Evolutionary conservation across 371 early-diverging fungal genomes (phyloP).

Genomic region (Mucor ambiguus): DNA sequence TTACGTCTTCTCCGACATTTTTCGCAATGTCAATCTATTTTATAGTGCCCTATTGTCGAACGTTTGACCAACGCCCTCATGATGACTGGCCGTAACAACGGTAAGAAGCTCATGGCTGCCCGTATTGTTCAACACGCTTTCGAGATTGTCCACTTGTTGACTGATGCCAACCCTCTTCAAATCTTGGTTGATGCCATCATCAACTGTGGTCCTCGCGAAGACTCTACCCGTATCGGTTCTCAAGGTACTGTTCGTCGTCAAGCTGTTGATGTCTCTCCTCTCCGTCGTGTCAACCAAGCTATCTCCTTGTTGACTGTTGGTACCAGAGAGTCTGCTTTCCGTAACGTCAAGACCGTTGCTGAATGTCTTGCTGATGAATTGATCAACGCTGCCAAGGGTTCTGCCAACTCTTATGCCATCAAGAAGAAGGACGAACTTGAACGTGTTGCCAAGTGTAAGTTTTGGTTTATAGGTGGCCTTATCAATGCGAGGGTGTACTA

Average conservation of each 20-base stretch:
- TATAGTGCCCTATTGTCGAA: constrained; percentile 98
- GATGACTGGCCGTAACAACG: constrained; percentile 99
- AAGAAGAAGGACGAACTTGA: constrained; percentile 99
- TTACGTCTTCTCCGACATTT: constrained; percentile 19
- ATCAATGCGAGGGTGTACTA: too few species aligned
- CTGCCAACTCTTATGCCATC: constrained; percentile 99
- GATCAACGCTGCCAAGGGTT: constrained; percentile 99
- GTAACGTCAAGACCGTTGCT: constrained; percentile 35
- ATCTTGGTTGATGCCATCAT: constrained; percentile 99
- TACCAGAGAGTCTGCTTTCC: constrained; percentile 52
- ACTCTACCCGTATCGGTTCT: constrained; percentile 99
- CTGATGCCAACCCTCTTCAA: constrained; percentile 99
- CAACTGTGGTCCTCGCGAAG: constrained; percentile 99
- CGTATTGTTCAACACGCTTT: constrained; percentile 99
- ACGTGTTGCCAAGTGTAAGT: constrained; percentile 65
- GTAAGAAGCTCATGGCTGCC: constrained; percentile 99
- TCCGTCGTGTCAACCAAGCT: constrained; percentile 99
- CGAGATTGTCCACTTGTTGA: constrained; percentile 98
- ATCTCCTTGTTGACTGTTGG: constrained; percentile 97
- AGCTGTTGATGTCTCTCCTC: constrained; percentile 99
- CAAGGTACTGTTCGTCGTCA: constrained; percentile 99
- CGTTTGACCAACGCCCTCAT: constrained; percentile 99
- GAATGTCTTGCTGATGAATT: constrained; percentile 99
- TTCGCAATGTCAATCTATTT: constrained; percentile 5
- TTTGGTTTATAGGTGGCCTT: too few species aligned